phyloP scores from a whole-genome alignment of 345 rosid genomes.

The Hypericum perforatum region DNA sequence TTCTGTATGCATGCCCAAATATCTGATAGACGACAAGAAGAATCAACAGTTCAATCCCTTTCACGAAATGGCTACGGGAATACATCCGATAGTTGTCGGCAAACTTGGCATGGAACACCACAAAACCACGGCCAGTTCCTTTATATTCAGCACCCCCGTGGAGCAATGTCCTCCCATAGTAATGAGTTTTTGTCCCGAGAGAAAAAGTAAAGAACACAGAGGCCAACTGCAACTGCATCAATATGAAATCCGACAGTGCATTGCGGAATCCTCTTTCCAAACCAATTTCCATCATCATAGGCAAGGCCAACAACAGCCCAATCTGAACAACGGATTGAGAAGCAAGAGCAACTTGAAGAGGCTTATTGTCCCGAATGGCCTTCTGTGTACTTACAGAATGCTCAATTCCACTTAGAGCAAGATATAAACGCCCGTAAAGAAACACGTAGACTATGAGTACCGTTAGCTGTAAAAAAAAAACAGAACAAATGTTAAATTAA shows the following conservation, averaged over 20 bases:
- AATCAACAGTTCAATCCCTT: conserved; percentile 53
- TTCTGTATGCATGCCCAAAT: conserved; percentile 35
- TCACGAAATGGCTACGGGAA: conserved; percentile 63
- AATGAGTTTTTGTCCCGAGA: conserved; percentile 60
- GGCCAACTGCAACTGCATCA: conserved; percentile 62
- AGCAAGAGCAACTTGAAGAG: conserved; percentile 56
- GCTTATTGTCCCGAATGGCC: conserved; percentile 33
- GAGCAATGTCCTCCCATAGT: conserved; percentile 37
- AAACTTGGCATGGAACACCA: conserved; percentile 6
- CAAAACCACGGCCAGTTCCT: conserved; percentile 8
- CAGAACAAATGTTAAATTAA: conserved; percentile 1
- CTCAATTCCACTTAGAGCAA: conserved; percentile 55
- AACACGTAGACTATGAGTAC: conserved; percentile 50
- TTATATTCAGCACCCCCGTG: conserved; percentile 5
- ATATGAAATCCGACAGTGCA: conserved; percentile 48
- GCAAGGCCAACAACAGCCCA: conserved; percentile 53
- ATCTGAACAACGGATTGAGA: conserved; percentile 64
- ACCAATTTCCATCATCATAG: conserved; percentile 77
- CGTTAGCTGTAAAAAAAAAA: conserved; percentile 33
- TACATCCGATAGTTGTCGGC: conserved; percentile 36
- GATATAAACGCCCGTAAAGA: conserved; percentile 58
- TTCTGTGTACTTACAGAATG: conserved; percentile 27
- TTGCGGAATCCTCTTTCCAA: conserved; percentile 56
- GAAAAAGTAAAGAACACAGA: conserved; percentile 62
- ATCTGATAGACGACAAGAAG: conserved; percentile 48